Evolutionary conservation across 2,329 filamentous ascomycete genomes (phyloP).

Genomic region (Fusarium setosum): DNA sequence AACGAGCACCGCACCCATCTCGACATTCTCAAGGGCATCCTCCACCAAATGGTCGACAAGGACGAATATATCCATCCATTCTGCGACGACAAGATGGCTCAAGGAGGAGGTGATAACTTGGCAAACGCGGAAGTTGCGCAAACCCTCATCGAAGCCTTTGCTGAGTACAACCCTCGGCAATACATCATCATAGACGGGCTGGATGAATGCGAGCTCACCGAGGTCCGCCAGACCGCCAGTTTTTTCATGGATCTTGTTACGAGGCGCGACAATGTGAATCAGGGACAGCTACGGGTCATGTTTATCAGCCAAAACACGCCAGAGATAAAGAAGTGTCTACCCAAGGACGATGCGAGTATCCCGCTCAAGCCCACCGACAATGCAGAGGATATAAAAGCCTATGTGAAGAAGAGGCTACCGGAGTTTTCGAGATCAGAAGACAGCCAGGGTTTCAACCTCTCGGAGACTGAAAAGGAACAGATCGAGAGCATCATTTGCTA

Average conservation of each 20-base stretch:
- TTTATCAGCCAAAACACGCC: not conserved
- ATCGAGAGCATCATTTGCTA: not conserved
- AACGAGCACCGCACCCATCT: not conserved
- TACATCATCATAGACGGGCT: slow-evolving; percentile 58
- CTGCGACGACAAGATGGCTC: not conserved
- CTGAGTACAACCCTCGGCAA: slow-evolving; percentile 40
- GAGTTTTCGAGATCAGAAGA: not conserved
- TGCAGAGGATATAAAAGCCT: not conserved
- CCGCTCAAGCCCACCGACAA: not conserved
- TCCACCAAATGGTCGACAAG: not conserved
- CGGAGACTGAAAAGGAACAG: not conserved
- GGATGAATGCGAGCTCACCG: slow-evolving; percentile 51
- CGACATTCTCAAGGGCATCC: not conserved
- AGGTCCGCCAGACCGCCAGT: slow-evolving; percentile 43
- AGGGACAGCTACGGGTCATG: not conserved
- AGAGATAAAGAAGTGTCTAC: not conserved
- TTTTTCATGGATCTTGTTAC: slow-evolving; percentile 32
- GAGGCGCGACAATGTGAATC: slow-evolving; percentile 1
- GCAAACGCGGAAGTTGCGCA: slow-evolving; percentile 32
- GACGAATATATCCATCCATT: not conserved
- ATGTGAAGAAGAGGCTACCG: not conserved
- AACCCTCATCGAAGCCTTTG: slow-evolving; percentile 46
- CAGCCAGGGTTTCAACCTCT: not conserved
- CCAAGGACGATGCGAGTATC: not conserved
- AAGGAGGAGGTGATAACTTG: not conserved